Base-by-base conservation (phyloP, 2,329 filamentous ascomycete genomes). In the Xylaria arbuscula region DNA sequence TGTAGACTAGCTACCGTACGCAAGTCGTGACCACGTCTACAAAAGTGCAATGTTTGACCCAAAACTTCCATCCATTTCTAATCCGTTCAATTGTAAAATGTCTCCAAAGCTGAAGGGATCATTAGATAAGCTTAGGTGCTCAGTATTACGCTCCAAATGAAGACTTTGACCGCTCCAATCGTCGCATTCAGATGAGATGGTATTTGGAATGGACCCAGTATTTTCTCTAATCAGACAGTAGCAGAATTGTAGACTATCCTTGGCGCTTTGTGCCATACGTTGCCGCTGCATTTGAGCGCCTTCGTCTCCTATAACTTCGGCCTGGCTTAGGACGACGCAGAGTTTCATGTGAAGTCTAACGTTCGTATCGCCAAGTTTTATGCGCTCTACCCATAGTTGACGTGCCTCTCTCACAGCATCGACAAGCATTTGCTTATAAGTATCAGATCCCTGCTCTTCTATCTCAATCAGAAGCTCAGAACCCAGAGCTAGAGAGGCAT, bases 381-480 rank as follows among this genome's bases (percentile, higher is more conserved):
- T 28, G 24, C 61, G 47, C 40, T 64, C 15, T 32, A 19, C 65
- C 65, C 61, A 64, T 32, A n/a, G 47, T 9, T 55, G n/a, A 10
- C 59, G 59, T 22, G 55, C 51, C 28, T 64, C 55, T 45, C 6
- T 55, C 28, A 67, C 65, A 9, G 60, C 65, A 55, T 67, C 65
- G 8, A 56, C 7, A 22, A 67, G 60, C 55, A 67, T 59, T 24
- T 60, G 60, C 11, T 24, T 54, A 42, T 67, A 67, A 58, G 53
- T 59, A 19, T 34, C 24, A 32, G 58, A n/a, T n/a, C 42, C 64
- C 24, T 67, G 19, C 38, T 56, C 58, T 24, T 62, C 64, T 38
- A 59, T 63, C 28, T 67, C 64, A n/a, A 67, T 67, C 10, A 67
- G 65, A 24, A 64, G 47, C 38, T 67, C 60, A 6, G 65, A 67